These are phyloP conservation scores for Puccinia polysora DNA, from an alignment of 1,284 basidiomycete species.

Conservation along the genomic window DNA sequence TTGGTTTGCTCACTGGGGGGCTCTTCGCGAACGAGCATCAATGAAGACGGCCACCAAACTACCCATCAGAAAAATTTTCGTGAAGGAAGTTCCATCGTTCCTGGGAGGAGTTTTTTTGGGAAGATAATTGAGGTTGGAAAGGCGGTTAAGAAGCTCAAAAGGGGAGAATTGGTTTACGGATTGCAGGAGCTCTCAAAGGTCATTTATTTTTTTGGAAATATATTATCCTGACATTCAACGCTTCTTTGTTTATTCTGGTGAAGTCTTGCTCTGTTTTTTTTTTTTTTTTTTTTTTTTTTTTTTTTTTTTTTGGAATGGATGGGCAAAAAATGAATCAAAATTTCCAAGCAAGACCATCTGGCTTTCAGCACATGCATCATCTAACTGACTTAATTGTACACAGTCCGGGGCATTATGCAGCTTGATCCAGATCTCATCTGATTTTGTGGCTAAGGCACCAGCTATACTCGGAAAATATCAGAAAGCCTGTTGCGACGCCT, in stretches of 20 bases:
- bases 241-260: constrained; percentile 10
- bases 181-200: constrained; percentile 53
- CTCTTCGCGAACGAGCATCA: not conserved
- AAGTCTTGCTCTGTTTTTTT: not conserved
- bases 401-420: constrained; percentile 54
- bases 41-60: not conserved
- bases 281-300: too few species aligned
- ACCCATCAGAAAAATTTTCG: not conserved
- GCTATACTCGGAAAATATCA: constrained; percentile 45
- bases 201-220: constrained; percentile 16
- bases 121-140: constrained; percentile 54
- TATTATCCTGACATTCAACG: not conserved
- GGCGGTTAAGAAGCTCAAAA: constrained; percentile 49
- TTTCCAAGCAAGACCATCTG: too few species aligned
- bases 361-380: too few species aligned
- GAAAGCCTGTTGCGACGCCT: not conserved
- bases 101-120: constrained; percentile 55
- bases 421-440: constrained; percentile 53
- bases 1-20: not conserved
- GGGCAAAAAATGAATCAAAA: too few species aligned
- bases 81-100: constrained; percentile 50
- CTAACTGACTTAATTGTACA: not conserved
- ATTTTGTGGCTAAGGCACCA: constrained; percentile 53
- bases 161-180: constrained; percentile 55
- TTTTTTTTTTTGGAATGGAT: too few species aligned